Conservation (phyloP, 2,329 filamentous ascomycete species). For the Fusarium agapanthi region DNA sequence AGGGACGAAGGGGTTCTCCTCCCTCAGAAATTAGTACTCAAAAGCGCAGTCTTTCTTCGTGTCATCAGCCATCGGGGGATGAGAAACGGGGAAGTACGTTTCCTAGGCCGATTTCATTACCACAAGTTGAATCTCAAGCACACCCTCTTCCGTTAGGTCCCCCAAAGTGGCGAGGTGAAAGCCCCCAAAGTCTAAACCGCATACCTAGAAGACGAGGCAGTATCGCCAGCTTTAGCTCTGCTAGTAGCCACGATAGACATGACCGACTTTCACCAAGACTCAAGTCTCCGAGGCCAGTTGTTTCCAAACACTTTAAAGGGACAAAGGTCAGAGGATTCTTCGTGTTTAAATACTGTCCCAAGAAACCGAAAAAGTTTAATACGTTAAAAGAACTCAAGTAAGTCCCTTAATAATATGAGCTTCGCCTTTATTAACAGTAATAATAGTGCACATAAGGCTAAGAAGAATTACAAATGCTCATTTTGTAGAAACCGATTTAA, state of each 20-base stretch:
- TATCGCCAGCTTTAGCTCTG: accelerated
- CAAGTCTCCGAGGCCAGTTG: too few relatives aligned
- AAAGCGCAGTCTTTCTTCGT: accelerated
- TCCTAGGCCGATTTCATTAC: background rate
- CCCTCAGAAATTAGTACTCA: background rate
- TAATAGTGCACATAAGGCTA: background rate
- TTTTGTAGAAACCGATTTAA: background rate
- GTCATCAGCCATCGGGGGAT: accelerated
- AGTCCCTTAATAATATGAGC: background rate
- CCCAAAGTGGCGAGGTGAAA: background rate
- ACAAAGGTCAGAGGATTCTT: accelerated
- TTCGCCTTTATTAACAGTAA: too few relatives aligned
- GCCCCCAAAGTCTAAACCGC: background rate
- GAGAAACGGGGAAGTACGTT: accelerated
- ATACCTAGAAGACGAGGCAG: background rate
- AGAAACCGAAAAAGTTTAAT: background rate
- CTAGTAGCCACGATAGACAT: background rate
- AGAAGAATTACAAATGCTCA: background rate
- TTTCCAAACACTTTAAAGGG: too few relatives aligned
- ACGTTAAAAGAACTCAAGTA: background rate
- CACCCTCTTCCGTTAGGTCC: accelerated
- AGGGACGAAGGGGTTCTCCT: background rate
- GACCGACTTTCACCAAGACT: too few relatives aligned
- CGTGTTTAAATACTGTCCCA: background rate
- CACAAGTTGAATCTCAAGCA: background rate